phyloP scores from a whole-genome alignment of 2,329 filamentous ascomycete species.

The Chrysosporium queenslandicum region DNA sequence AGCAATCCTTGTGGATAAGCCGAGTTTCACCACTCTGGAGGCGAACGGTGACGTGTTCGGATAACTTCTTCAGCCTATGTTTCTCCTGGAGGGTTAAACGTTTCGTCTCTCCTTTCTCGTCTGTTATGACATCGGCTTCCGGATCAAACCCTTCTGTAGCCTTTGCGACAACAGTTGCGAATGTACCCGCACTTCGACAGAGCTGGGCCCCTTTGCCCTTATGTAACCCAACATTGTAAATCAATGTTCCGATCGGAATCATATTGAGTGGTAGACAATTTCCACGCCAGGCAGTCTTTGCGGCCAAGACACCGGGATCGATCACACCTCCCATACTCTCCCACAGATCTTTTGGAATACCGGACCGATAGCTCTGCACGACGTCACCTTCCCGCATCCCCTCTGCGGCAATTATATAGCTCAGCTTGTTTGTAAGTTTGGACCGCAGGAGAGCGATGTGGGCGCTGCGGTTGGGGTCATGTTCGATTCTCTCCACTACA shows the following conservation, averaged over 20 bases:
- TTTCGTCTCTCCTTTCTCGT: conserved; percentile 13
- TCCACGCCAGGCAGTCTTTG: conserved; percentile 84
- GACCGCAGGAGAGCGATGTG: conserved; percentile 83
- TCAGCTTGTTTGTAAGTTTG: conserved; percentile 62
- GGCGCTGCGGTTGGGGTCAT: conserved; percentile 85
- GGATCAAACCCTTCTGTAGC: conserved; percentile 41
- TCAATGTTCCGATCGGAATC: conserved; percentile 85
- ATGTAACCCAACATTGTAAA: conserved; percentile 77
- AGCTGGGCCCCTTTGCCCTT: conserved; percentile 69
- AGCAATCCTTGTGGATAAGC: conserved; percentile 80
- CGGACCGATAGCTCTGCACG: conserved; percentile 81
- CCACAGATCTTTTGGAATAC: conserved; percentile 77
- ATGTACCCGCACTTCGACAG: conserved; percentile 89
- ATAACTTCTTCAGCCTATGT: conserved; percentile 47
- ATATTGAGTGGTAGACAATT: conserved; percentile 94
- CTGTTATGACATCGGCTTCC: conserved; percentile 7
- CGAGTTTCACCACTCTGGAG: conserved; percentile 90
- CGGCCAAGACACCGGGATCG: conserved; percentile 90
- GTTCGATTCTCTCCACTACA: conserved; percentile 84
- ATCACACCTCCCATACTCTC: conserved; percentile 85
- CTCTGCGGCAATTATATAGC: conserved; percentile 91
- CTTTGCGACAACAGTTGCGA: conserved; percentile 79
- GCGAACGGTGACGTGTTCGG: conserved; percentile 71
- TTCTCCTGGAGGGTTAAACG: conserved; percentile 30
- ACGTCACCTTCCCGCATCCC: conserved; percentile 85